Evolutionary conservation across 1,284 basidiomycete genomes (phyloP), one percentile per base, ranked within the genome.

Genomic region (Ceratobasidium sp.): DNA sequence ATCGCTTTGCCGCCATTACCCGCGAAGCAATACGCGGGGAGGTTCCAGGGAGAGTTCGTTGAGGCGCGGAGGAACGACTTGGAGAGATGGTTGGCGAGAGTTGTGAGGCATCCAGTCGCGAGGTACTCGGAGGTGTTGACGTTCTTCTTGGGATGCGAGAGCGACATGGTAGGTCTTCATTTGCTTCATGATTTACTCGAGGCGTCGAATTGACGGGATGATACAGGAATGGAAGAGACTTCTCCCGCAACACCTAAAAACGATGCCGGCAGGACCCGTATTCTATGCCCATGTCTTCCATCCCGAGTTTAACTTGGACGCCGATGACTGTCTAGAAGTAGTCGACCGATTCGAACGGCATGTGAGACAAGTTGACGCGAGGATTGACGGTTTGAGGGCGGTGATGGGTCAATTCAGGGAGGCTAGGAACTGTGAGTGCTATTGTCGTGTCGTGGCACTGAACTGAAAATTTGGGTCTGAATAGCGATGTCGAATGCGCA

Each of bases 211-310:
- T 54, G 33, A 6, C 4, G 17, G 17, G 23, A 23, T 26, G 4
- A 33, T 38, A 6, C 38, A 94, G 93, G 92, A 94, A 83, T 94
- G 93, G 93, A 90, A 89, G 82, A 87, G 89, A 52, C 84, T 90
- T 15, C 86, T 92, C 28, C 91, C 92, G 2, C 86, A 88, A 79
- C 89, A 91, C 80, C 85, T 93, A 1, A 56, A 74, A 54, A 85
- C 88, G 12, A 85, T 90, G 77, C 90, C 89, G 9, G 86, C 91
- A 17, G 92, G 92, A 0, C 88, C 93, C 1, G 84, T 88, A 0
- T 95, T 96, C 83, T 95, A 93, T 82, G 90, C 93, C 0, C 90
- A 90, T 33, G 92, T 96, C 0, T 95, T 91, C 81, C 94, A 96
- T 82, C 95, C 94, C 1, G 92, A 90, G 0, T 96, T 94, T 84